phyloP scores from a whole-genome alignment of 2,329 filamentous ascomycete genomes.

The Neophaeococcomyces aloes region DNA sequence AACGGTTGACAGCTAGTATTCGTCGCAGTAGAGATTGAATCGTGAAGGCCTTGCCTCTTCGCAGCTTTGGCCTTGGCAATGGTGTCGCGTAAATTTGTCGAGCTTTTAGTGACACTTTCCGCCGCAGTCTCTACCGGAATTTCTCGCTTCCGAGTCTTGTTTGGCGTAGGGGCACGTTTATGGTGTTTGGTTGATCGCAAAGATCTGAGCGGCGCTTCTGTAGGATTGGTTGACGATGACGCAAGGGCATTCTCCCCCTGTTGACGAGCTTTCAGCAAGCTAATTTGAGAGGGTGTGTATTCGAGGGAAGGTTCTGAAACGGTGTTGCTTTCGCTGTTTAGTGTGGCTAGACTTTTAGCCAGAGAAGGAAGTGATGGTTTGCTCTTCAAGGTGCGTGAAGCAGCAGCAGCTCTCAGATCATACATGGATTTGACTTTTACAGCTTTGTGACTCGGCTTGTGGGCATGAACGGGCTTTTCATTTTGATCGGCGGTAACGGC shows the following conservation, averaged over 20 bases:
- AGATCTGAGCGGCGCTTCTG: neutral
- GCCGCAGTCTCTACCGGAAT: conserved; percentile 24
- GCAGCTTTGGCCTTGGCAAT: conserved; percentile 77
- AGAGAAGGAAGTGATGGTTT: conserved; percentile 14
- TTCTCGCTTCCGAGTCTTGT: neutral
- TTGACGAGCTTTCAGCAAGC: conserved; percentile 11
- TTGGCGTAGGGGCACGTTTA: neutral
- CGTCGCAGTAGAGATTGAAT: neutral
- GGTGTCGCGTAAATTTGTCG: conserved; percentile 70
- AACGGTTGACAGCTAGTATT: neutral
- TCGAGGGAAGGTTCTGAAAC: neutral
- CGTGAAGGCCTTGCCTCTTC: conserved; percentile 24
- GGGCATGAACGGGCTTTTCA: neutral
- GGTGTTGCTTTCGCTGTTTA: neutral
- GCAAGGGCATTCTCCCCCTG: conserved; percentile 14
- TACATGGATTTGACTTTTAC: conserved; percentile 8
- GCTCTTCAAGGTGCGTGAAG: conserved; percentile 4
- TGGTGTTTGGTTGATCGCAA: neutral
- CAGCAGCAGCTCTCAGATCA: conserved; percentile 2
- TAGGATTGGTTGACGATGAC: neutral
- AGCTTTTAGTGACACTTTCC: conserved; percentile 53
- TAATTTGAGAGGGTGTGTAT: neutral
- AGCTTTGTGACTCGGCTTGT: neutral
- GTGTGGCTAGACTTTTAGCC: conserved; percentile 9
- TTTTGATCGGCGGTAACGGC: neutral